Conservation (phyloP, 2,329 filamentous ascomycete genomes). For the Phyllosticta paracitricarpa region DNA sequence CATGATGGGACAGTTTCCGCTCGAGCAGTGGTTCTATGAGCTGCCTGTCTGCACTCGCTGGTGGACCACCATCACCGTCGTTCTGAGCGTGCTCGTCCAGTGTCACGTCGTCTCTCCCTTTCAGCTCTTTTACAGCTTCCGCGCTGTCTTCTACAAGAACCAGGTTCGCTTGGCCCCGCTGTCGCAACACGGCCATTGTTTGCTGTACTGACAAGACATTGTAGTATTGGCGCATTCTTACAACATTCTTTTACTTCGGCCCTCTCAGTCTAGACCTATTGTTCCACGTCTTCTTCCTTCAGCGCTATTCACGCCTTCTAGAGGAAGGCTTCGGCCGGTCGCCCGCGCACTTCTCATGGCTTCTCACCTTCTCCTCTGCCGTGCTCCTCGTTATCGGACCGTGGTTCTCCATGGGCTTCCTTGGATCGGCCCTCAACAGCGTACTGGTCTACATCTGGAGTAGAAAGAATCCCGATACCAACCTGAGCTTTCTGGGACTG, state of each 20-base stretch:
- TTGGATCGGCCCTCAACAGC: conserved; percentile 86
- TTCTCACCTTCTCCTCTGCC: conserved; percentile 74
- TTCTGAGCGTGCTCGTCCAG: conserved; percentile 82
- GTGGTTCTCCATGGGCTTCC: conserved; percentile 81
- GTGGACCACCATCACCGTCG: conserved; percentile 90
- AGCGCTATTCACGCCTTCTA: conserved; percentile 87
- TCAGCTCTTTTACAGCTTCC: conserved; percentile 94
- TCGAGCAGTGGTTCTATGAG: conserved; percentile 98
- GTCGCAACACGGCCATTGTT: neutral
- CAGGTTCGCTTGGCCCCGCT: conserved; percentile 52
- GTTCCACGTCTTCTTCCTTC: conserved; percentile 97
- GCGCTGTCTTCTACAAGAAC: conserved; percentile 80
- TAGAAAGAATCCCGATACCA: conserved; percentile 81
- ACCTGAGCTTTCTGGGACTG: conserved; percentile 75
- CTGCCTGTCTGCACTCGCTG: conserved; percentile 93
- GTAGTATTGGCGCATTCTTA: conserved; percentile 92
- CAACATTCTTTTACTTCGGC: conserved; percentile 95
- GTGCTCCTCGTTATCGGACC: conserved; percentile 75
- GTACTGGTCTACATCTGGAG: conserved; percentile 98
- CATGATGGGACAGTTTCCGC: conserved; percentile 54
- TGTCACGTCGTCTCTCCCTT: conserved; percentile 88
- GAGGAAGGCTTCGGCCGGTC: conserved; percentile 91
- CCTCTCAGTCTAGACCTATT: conserved; percentile 87
- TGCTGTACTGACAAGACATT: neutral
- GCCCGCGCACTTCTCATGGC: conserved; percentile 89